Conservation (phyloP, 768 basidiomycete species). For the Tricholoma saponaceum region DNA sequence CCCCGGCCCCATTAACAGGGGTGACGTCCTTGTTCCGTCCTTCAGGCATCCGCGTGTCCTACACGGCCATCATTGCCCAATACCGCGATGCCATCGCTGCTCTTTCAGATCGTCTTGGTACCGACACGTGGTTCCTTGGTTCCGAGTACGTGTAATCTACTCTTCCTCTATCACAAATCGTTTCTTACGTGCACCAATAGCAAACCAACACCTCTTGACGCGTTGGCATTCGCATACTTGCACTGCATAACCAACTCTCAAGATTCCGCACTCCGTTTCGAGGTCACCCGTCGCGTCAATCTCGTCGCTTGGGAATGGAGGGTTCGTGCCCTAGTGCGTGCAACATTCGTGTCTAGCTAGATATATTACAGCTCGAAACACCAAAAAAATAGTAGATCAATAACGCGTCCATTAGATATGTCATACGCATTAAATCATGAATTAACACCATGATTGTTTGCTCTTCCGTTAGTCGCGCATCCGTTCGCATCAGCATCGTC, state of each 20-base stretch:
- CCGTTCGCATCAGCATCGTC: constrained; percentile 15
- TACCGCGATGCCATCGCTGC: constrained; percentile 71
- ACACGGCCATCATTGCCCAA: constrained; percentile 44
- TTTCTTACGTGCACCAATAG: constrained; percentile 30
- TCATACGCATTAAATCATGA: background rate
- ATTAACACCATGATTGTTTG: background rate
- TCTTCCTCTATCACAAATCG: background rate
- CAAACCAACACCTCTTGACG: constrained; percentile 75
- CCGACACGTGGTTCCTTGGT: constrained; percentile 78
- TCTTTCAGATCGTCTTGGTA: constrained; percentile 70
- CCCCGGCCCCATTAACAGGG: constrained; percentile 71
- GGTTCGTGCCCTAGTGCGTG: constrained; percentile 55
- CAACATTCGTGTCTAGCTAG: constrained; percentile 36
- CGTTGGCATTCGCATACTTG: constrained; percentile 78
- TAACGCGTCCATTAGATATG: background rate
- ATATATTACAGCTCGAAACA: background rate
- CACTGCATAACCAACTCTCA: constrained; percentile 54
- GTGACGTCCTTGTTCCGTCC: constrained; percentile 57
- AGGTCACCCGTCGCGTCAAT: constrained; percentile 68
- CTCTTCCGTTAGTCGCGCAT: background rate
- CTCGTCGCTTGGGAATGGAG: constrained; percentile 78
- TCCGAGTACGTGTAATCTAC: constrained; percentile 45
- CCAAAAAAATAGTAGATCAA: background rate
- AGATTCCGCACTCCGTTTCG: constrained; percentile 44
- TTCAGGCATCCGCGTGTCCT: constrained; percentile 54